Conservation (phyloP, 2,329 filamentous ascomycete species). For the Claviceps citrina region DNA sequence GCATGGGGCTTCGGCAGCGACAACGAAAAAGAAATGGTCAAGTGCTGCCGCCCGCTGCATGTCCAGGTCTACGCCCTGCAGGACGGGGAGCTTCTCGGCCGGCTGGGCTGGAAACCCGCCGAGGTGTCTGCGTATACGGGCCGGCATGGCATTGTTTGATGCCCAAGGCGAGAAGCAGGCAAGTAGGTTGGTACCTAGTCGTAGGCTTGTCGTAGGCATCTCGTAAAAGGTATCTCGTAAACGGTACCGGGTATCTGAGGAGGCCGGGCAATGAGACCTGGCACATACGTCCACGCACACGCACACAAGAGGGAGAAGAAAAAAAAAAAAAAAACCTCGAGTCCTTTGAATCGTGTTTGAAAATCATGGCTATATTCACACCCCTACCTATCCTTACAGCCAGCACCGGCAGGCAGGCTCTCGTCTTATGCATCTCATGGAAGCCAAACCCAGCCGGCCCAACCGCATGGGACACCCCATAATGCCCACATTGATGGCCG, state of each 20-base stretch:
- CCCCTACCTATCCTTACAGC: constrained; percentile 21
- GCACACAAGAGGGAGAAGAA: too few species aligned
- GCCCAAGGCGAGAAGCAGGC: constrained; percentile 11
- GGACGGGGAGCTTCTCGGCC: constrained; percentile 34
- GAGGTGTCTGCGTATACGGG: constrained; percentile 46
- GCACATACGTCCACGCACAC: too few species aligned
- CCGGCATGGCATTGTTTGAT: constrained; percentile 38
- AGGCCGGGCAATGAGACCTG: too few species aligned
- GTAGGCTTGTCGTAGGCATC: too few species aligned
- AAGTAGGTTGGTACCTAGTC: too few species aligned
- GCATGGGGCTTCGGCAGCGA: constrained; percentile 65
- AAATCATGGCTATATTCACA: too few species aligned
- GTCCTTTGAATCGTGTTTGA: too few species aligned
- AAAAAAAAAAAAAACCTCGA: too few species aligned
- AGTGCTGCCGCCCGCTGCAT: constrained; percentile 56
- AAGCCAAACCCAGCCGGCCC: constrained; percentile 2
- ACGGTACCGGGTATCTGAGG: too few species aligned
- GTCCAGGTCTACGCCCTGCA: constrained; percentile 56
- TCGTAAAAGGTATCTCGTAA: too few species aligned
- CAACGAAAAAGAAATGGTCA: constrained; percentile 51
- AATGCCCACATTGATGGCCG: too few species aligned
- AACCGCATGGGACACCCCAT: too few species aligned
- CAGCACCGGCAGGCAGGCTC: constrained; percentile 13
- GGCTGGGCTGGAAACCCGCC: constrained; percentile 46
- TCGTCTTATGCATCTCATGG: constrained; percentile 16